Evolutionary conservation across 2,329 filamentous ascomycete genomes (phyloP).

Genomic region (Sporothrix mexicana): DNA sequence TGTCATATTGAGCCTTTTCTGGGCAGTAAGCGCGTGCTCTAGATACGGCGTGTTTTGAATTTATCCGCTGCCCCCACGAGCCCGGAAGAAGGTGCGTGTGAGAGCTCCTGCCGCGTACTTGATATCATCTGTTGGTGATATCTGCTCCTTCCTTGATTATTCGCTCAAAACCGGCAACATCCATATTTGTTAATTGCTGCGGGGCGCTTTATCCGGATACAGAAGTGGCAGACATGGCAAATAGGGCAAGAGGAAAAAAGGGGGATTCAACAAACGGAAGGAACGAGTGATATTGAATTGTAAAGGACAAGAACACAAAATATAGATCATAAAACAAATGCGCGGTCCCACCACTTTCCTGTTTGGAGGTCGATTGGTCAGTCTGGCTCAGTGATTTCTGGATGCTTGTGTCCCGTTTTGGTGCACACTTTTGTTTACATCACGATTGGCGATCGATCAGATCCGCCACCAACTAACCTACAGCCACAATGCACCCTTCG

Average conservation of each 20-base stretch:
- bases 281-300: background rate
- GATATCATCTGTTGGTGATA: background rate
- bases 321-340: background rate
- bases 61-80: background rate
- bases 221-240: background rate
- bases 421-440: background rate
- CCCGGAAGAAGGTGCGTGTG: background rate
- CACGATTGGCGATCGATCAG: background rate
- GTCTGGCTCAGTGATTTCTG: background rate
- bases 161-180: background rate
- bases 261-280: background rate
- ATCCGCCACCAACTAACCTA: background rate
- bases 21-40: too few species aligned
- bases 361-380: background rate
- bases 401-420: background rate
- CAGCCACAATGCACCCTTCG: background rate
- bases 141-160: slow-evolving; percentile 7
- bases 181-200: background rate
- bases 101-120: background rate
- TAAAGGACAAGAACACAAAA: background rate
- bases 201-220: slow-evolving; percentile 12
- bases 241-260: background rate
- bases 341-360: background rate
- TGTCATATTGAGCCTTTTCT: background rate
- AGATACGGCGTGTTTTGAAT: background rate